Percentiles rank a stretch among this genome's conserved stretches.
phyloP scores from a whole-genome alignment of 31 red algal genomes.

The Asparagopsis taxiformis region DNA sequence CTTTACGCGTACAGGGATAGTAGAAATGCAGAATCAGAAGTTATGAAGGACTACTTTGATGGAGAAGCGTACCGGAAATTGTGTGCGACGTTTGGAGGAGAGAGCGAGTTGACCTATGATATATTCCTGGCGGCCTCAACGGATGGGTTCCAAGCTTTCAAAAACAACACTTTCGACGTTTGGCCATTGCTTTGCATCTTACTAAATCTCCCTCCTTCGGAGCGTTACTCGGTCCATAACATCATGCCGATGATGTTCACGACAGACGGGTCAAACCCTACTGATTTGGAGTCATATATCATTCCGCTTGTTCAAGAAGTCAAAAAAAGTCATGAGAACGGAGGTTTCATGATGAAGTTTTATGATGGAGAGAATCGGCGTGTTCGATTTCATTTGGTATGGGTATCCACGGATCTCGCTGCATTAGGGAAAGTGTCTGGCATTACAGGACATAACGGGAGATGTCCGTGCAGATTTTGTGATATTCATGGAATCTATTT shows the following conservation, averaged over 20 bases:
- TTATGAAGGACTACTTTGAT: slow-evolving; percentile 14
- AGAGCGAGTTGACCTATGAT: background rate
- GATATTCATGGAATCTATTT: background rate
- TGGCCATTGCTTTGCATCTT: slow-evolving; percentile 8
- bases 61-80: background rate
- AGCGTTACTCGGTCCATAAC: slow-evolving; percentile 7
- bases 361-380: background rate
- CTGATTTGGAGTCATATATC: slow-evolving; percentile 22
- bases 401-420: slow-evolving; percentile 8
- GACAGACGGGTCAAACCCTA: slow-evolving; percentile 5
- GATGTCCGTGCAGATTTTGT: slow-evolving; percentile 8
- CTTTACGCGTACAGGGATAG: background rate
- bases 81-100: background rate
- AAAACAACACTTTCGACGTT: slow-evolving; percentile 2
- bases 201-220: slow-evolving; percentile 3
- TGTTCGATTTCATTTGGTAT: slow-evolving; percentile 4
- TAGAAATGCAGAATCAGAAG: background rate
- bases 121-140: slow-evolving; percentile 27
- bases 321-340: background rate
- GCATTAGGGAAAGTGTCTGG: slow-evolving; percentile 16
- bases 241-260: slow-evolving; percentile 8
- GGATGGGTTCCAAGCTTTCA: slow-evolving; percentile 23
- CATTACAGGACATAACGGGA: slow-evolving; percentile 10
- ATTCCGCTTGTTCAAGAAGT: slow-evolving; percentile 13
- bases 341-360: background rate